phyloP scores from a whole-genome alignment of 495 filamentous ascomycete genomes.

The Halenospora varia region DNA sequence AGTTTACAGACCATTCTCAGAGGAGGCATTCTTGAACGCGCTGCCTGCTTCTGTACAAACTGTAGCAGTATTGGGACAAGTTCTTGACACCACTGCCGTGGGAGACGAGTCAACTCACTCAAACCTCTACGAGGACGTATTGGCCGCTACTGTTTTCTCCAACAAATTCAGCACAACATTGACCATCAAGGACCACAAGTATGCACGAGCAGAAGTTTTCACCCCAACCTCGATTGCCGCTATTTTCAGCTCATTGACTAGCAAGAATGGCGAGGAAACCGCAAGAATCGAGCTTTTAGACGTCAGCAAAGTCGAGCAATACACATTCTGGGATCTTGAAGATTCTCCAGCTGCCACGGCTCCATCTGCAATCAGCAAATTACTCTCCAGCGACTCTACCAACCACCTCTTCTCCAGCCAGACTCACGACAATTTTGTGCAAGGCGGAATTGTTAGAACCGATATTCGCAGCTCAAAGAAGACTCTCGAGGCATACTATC shows the following conservation, averaged over 20 bases:
- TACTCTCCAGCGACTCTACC: constrained; percentile 69
- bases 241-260: constrained; percentile 57
- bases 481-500: constrained; percentile 77
- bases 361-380: constrained; percentile 60
- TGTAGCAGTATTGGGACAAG: constrained; percentile 66
- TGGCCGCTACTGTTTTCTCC: constrained; percentile 78
- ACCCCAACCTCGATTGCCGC: constrained; percentile 73
- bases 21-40: constrained; percentile 81
- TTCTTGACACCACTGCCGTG: constrained; percentile 44
- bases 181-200: constrained; percentile 77
- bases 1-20: constrained; percentile 89
- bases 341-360: constrained; percentile 62
- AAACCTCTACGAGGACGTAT: constrained; percentile 80
- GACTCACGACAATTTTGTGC: constrained; percentile 77
- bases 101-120: constrained; percentile 72
- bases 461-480: constrained; percentile 83
- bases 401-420: constrained; percentile 74
- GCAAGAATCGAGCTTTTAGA: constrained; percentile 46
- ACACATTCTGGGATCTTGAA: constrained; percentile 91
- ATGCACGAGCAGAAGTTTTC: constrained; percentile 74
- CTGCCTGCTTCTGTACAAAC: constrained; percentile 71
- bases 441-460: constrained; percentile 78
- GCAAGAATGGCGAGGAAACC: constrained; percentile 44
- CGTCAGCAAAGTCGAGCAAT: constrained; percentile 60
- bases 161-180: constrained; percentile 56